phyloP scores from a whole-genome alignment of 2,329 filamentous ascomycete genomes.

The Hymenotorrendiella dingleyae region DNA sequence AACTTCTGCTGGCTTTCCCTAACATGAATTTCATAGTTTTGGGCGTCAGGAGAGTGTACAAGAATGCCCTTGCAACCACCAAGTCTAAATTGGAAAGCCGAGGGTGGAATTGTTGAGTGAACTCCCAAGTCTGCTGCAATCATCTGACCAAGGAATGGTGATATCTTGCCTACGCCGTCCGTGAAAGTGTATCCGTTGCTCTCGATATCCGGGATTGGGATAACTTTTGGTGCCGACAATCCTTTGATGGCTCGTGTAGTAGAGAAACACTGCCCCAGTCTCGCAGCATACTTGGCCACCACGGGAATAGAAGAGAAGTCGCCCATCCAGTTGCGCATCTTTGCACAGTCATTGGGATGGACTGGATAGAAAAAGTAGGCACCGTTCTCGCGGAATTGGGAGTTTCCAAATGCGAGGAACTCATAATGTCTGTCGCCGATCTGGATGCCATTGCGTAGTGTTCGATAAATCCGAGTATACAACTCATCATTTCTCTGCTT shows the following conservation, averaged over 20 bases:
- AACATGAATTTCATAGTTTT: slow-evolving; percentile 65
- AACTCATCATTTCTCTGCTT: slow-evolving; percentile 57
- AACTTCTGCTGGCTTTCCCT: slow-evolving; percentile 89
- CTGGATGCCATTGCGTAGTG: slow-evolving; percentile 70
- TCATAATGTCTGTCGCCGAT: slow-evolving; percentile 79
- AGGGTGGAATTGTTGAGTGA: slow-evolving; percentile 57
- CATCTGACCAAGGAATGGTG: slow-evolving; percentile 65
- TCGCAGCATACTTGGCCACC: slow-evolving; percentile 84
- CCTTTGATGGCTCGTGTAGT: slow-evolving; percentile 75
- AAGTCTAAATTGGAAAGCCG: slow-evolving; percentile 85
- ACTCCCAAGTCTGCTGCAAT: slow-evolving; percentile 65
- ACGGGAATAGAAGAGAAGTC: slow-evolving; percentile 73
- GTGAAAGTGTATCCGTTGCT: slow-evolving; percentile 69
- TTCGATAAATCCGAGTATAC: slow-evolving; percentile 66
- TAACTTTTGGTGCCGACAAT: slow-evolving; percentile 47
- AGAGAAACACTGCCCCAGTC: slow-evolving; percentile 92
- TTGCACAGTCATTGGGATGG: slow-evolving; percentile 58
- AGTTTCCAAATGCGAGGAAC: slow-evolving; percentile 92
- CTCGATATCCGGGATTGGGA: slow-evolving; percentile 63
- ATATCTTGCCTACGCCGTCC: slow-evolving; percentile 93
- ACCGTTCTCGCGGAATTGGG: slow-evolving; percentile 85
- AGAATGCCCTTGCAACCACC: slow-evolving; percentile 91
- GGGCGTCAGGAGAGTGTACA: slow-evolving; percentile 63
- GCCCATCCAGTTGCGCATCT: slow-evolving; percentile 84
- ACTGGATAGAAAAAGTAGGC: slow-evolving; percentile 87